phyloP scores from a whole-genome alignment of 2,329 filamentous ascomycete species.

The Sporothrix curviconia region DNA sequence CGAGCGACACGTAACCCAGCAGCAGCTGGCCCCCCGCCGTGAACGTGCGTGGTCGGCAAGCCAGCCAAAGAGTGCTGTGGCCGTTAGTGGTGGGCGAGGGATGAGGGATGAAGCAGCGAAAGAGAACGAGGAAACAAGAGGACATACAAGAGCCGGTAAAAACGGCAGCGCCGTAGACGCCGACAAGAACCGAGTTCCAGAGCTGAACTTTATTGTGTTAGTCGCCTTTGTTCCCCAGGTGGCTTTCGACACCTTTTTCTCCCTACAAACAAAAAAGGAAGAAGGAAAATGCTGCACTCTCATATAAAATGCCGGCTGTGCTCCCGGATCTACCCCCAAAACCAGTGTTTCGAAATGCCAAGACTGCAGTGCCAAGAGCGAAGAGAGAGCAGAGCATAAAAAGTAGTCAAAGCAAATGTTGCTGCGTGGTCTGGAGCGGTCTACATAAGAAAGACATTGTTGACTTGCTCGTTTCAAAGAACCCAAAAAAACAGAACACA shows the following conservation, averaged over 20 bases:
- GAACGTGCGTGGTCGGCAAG: slow-evolving; percentile 24
- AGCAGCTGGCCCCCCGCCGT: slow-evolving; percentile 13
- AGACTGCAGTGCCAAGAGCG: neutral
- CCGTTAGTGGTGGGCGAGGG: neutral
- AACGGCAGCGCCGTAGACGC: slow-evolving; percentile 3
- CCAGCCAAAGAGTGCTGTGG: slow-evolving; percentile 15
- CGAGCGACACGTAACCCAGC: slow-evolving; percentile 9
- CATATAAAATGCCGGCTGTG: too few species aligned
- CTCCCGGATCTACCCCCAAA: too few species aligned
- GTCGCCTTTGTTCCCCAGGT: too few species aligned
- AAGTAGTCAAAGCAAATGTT: too few species aligned
- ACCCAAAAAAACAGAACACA: neutral
- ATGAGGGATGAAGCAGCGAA: too few species aligned
- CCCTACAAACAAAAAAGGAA: too few species aligned
- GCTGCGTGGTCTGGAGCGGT: too few species aligned
- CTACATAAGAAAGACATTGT: too few species aligned
- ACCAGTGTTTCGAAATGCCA: neutral
- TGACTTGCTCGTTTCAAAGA: neutral
- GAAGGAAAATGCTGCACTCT: too few species aligned
- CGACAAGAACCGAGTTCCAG: slow-evolving; percentile 6
- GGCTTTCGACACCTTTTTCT: too few species aligned
- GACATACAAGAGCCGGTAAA: slow-evolving; percentile 1
- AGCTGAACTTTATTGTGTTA: neutral
- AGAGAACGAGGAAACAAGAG: too few species aligned
- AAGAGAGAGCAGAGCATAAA: too few species aligned